phyloP scores from a whole-genome alignment of 1,139 yeast genomes.

The Pneumocystis canis region DNA sequence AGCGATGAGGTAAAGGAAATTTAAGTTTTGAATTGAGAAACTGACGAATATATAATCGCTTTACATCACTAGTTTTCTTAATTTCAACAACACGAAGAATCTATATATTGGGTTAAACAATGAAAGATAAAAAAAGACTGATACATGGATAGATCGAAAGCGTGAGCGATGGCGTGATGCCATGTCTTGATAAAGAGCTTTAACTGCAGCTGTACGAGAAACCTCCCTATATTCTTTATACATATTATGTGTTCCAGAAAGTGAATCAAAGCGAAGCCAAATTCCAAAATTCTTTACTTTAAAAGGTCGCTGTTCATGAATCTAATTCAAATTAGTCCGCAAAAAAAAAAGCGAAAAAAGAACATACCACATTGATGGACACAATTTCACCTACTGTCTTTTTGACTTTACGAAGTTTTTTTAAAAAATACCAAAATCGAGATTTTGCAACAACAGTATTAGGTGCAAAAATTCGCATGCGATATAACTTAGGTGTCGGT shows the following conservation, averaged over 20 bases:
- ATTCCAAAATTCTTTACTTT: conserved; percentile 99
- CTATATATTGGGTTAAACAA: not conserved
- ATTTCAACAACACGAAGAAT: conserved; percentile 86
- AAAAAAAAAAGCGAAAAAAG: not conserved
- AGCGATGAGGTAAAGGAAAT: conserved; percentile 99
- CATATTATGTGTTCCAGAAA: conserved; percentile 99
- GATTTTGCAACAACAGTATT: conserved; percentile 98
- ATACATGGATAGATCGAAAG: conserved; percentile 91
- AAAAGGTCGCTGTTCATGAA: conserved; percentile 93
- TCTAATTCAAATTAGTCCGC: conserved; percentile 19
- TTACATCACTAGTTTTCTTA: conserved; percentile 93
- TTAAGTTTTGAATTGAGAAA: conserved; percentile 89
- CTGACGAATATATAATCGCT: conserved; percentile 98
- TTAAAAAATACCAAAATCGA: conserved; percentile 99
- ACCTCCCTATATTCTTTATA: conserved; percentile 99
- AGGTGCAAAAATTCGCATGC: conserved; percentile 99
- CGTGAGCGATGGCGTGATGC: conserved; percentile 99
- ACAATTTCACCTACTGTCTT: conserved; percentile 99
- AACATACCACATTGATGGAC: conserved; percentile 50
- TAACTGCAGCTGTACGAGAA: conserved; percentile 98
- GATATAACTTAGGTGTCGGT: conserved; percentile 99
- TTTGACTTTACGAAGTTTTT: conserved; percentile 98
- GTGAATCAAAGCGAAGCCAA: conserved; percentile 99
- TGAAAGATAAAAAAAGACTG: conserved; percentile 29
- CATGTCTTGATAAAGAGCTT: conserved; percentile 97